Evolutionary conservation across 192 early-diverging fungal species (phyloP), one percentile per base, ranked within the genome.

Genomic region (Umbelopsis isabellina): DNA sequence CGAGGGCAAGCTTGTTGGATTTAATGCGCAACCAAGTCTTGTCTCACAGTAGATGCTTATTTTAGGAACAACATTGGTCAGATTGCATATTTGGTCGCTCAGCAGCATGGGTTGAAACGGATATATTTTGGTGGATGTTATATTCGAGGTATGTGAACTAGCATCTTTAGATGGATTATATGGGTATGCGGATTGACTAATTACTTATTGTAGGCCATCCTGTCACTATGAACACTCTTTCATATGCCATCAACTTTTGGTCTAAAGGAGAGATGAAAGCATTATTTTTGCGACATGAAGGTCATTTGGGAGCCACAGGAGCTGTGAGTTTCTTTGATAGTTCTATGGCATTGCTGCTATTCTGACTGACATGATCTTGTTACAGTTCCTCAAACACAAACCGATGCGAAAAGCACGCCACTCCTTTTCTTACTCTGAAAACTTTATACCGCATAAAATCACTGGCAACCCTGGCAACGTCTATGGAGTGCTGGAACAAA

Each of bases 121-220:
- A 98, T 99, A 68, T 99, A 98, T 84, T 99, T 99, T 84, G 94
- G 94, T 76, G 97, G 97, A 37, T 98, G 93, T 80, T 99, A 97
- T 77, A 98, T 99, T 72, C 86, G 94, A 83, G 95, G 88, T 85
- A 81, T n/a, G 30, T 6, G 35, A 25, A 5, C 33, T 52, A 44
- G 25, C 4, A n/a, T 18, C 11, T 33, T 27, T 66, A 2, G 11
- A 1, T 30, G 27, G 3, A 30, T 30, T 30, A 30, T 30, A 30
- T 30, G 27, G 27, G 7, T 66, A 46, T 44, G 33, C 37, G 15
- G 33, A 30, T 27, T 27, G 13, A 61, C 33, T 33, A 61, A 45
- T 45, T n/a, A 46, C 5, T 41, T 15, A 7, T 35, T 7, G 2
- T 69, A 86, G 88, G 95, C 11, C 96, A 99, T 72, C 93, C 95